Conservation (phyloP, 371 early-diverging fungal genomes). For the Apophysomyces trapeziformis region DNA sequence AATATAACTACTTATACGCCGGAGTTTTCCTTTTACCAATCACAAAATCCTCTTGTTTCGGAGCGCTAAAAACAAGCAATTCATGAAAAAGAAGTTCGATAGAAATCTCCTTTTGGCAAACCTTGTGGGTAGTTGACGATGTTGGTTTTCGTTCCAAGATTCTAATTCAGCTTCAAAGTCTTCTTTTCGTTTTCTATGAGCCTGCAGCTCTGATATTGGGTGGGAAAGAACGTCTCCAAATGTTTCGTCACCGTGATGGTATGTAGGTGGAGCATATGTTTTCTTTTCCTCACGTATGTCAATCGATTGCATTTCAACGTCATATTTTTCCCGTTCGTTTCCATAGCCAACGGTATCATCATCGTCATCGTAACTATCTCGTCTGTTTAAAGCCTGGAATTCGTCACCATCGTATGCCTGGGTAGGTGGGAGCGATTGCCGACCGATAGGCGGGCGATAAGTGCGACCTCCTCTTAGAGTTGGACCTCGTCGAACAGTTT, state of each 20-base stretch:
- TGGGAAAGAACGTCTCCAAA: constrained; percentile 49
- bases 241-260: constrained; percentile 51
- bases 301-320: constrained; percentile 11
- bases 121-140: not conserved
- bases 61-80: constrained; percentile 4
- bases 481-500: constrained; percentile 4
- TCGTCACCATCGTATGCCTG: constrained; percentile 38
- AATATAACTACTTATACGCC: not conserved
- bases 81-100: not conserved
- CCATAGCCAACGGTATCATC: not conserved
- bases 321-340: constrained; percentile 9
- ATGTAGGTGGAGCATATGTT: constrained; percentile 17
- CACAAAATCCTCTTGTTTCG: constrained; percentile 6
- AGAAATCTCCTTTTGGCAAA: constrained; percentile 10
- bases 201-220: constrained; percentile 41
- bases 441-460: constrained; percentile 36
- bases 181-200: constrained; percentile 36
- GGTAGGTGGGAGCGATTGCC: constrained; percentile 14
- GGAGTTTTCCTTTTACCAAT: not conserved
- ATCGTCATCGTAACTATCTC: not conserved
- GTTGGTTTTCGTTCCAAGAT: constrained; percentile 20
- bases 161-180: constrained; percentile 25
- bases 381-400: constrained; percentile 11
- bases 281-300: constrained; percentile 12
- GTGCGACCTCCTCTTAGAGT: constrained; percentile 26